Conservation (phyloP, 2,329 filamentous ascomycete genomes). For the Botrytis tulipae region DNA sequence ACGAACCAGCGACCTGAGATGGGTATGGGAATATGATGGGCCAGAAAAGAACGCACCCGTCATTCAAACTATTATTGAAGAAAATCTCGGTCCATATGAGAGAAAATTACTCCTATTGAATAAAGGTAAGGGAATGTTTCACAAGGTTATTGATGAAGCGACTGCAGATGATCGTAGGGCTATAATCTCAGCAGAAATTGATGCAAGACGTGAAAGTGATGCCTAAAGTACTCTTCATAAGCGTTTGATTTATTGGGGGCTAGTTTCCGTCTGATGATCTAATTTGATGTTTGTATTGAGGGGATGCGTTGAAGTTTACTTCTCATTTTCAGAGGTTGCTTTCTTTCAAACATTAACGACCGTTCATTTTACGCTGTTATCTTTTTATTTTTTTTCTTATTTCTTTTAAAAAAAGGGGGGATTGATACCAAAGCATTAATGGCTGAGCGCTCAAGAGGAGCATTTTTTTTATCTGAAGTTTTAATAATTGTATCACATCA, state of each 20-base stretch:
- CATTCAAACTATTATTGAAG: constrained; percentile 49
- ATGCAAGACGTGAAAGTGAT: constrained; percentile 7
- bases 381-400: background rate
- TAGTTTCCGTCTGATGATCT: constrained; percentile 18
- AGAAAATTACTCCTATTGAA: constrained; percentile 46
- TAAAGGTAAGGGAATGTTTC: constrained; percentile 32
- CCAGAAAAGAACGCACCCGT: constrained; percentile 44
- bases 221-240: constrained; percentile 7
- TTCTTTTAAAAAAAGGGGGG: background rate
- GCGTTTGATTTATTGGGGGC: constrained; percentile 16
- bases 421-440: background rate
- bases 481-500: constrained; percentile 9
- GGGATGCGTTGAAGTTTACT: constrained; percentile 11
- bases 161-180: constrained; percentile 11
- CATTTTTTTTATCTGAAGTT: background rate
- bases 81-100: constrained; percentile 54
- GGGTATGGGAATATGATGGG: constrained; percentile 56
- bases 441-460: background rate
- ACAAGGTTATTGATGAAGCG: constrained; percentile 18
- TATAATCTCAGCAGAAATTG: constrained; percentile 6
- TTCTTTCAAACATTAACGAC: background rate
- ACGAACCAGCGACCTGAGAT: constrained; percentile 42
- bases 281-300: constrained; percentile 4
- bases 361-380: background rate
- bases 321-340: constrained; percentile 9